Base-by-base conservation (phyloP, 2,329 filamentous ascomycete species). In the Cadophora luteo-olivacea region DNA sequence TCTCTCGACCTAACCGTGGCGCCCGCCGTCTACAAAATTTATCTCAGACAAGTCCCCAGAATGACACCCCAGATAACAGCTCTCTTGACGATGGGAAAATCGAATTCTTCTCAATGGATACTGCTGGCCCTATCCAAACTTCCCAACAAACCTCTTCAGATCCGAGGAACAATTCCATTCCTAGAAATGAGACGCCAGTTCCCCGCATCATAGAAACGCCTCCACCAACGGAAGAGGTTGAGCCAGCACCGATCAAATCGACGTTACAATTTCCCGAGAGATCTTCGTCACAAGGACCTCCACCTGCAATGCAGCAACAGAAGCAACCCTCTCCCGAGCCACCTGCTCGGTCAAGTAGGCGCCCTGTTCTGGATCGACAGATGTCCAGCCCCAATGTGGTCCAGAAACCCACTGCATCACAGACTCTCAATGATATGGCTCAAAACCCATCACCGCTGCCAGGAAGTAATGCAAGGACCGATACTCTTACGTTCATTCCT, bases 401-500 rank as follows among this genome's bases (percentile, higher is more conserved):
- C 64, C 66, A 71, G 4, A 73, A 66, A 57, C 29, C 64, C 12
- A 57, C 67, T 32, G 61, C 69, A 32, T 66, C 62, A 54, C 70
- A 73, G 45, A 75, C 73, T 24, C 58, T 75, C 61, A 89, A 89
- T 72, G 91, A 94, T 36, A 85, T 92, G 72, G 84, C 86, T 11
- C 86, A 86, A 36, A 85, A 86, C 69, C 87, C 91, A 3, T 88
- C 92, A n/a, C 84, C 88, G 33, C 80, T 95, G 1, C 89, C 91
- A 25, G 91, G 91, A 14, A 89, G 89, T 66, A 87, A 84, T 67
- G 90, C 86, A 8, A 87, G 92, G 57, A 95, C 92, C 0, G 93
- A 96, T 78, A 89, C 85, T 61, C 82, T 97, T 16, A 93, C 92
- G 0, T 91, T 94, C 73, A 94, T 96, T 63, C 92, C 94, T 0